Base-by-base conservation (phyloP, 192 early-diverging fungal species). In the Coemansia pectinata region DNA sequence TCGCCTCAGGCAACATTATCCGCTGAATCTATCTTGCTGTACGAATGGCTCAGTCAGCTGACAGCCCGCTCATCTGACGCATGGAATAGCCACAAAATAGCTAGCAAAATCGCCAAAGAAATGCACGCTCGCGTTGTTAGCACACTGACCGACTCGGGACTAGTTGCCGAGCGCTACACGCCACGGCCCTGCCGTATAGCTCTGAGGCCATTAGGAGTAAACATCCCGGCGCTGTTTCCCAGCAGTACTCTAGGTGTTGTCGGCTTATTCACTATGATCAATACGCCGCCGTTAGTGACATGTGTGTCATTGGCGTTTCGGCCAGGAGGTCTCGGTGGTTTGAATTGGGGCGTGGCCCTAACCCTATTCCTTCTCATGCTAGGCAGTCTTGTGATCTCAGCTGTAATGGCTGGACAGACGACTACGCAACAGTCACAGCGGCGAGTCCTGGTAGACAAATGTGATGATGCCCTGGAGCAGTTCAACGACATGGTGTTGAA, bases 111-210 rank as follows among this genome's bases (percentile, higher is more conserved):
- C 17, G 33, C n/a, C 40, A 21, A 36, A 40, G 42, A 4, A 7
- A 40, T 34, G 17, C 42, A 39, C 23, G 29, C 41, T 7, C 12
- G 23, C 21, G 1, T 61, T 53, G 41, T 41, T 42, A 33, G 36
- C 3, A 66, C 67, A 10, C 34, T 80, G 39, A n/a, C 73, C 0
- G 48, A 62, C 21, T 75, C 73, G 25, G 78, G 78, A 4, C 69
- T 75, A 11, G 25, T 72, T 38, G 70, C 65, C 1, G 78, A 80
- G 9, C 52, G 52, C 27, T 80, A 75, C 39, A 80, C 78, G 27
- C 78, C 78, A 3, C 68, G 50, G 23, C 59, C 63, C 14, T 59
- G 11, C n/a, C 57, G 33, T 17, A 12, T 34, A 9, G 17, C 27
- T 15, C 1, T 12, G 9, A 9, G 17, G 6, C 5, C 57, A 36